phyloP scores from a whole-genome alignment of 139 green algal genomes.

The Ettlia oleoabundans region DNA sequence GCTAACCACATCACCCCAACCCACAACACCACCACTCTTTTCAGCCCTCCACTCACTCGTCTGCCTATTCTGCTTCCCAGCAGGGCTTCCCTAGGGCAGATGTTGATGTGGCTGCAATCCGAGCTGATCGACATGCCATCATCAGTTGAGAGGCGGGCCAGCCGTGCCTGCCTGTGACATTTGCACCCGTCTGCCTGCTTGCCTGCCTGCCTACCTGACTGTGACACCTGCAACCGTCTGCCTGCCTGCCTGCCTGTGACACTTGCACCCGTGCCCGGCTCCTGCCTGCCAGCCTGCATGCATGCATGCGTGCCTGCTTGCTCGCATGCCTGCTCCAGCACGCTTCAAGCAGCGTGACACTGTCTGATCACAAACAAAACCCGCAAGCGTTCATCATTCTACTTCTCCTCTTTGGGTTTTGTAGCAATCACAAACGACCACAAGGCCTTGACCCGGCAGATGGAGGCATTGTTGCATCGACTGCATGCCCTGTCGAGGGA shows the following conservation, averaged over 20 bases:
- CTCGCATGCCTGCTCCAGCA: too few species aligned
- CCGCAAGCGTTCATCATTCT: neutral
- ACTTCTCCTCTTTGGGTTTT: neutral
- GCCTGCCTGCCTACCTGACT: neutral
- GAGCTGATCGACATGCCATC: constrained; percentile 71
- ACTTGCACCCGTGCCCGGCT: too few species aligned
- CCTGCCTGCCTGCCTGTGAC: neutral
- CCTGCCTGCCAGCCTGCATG: too few species aligned
- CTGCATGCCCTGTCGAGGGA: constrained; percentile 57
- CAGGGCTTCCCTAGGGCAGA: constrained; percentile 85
- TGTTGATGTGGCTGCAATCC: constrained; percentile 74
- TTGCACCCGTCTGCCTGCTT: neutral
- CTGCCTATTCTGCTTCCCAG: neutral
- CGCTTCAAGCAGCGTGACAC: too few species aligned
- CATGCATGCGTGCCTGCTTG: too few species aligned
- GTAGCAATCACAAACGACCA: constrained; percentile 84
- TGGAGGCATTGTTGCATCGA: constrained; percentile 68
- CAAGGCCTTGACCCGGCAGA: constrained; percentile 64
- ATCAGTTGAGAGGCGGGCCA: too few species aligned
- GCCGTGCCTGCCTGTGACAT: too few species aligned
- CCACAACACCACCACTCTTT: too few species aligned
- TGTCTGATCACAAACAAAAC: too few species aligned
- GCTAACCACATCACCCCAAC: too few species aligned
- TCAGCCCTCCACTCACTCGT: too few species aligned
- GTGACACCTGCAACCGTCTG: neutral